Base-by-base conservation (phyloP, 495 filamentous ascomycete genomes). In the Penicillium ucsense region DNA sequence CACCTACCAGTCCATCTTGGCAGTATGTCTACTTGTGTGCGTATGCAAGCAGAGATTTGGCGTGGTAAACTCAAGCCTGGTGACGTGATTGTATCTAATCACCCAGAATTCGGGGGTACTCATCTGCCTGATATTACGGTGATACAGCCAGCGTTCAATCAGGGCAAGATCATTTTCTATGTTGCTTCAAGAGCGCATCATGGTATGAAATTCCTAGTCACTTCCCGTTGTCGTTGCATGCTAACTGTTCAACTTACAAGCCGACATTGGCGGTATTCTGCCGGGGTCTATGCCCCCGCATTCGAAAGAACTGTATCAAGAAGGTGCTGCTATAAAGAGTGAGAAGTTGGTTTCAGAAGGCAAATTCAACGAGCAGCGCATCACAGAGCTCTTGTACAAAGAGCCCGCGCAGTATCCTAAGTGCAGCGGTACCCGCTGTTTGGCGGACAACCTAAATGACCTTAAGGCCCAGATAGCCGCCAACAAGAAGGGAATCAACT, bases 211-310 rank as follows among this genome's bases (percentile, higher is more conserved):
- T 6, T 1, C 5, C 7, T 1, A n/a, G 6, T 28, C 30, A 27
- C 10, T 20, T 4, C n/a, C 35, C 8, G 35, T 4, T 6, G 10
- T 20, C 30, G 11, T 5, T 3, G 6, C 35, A 6, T 91, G 94
- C 69, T 95, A 90, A 92, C 36, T 86, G 4, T 40, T 10, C 6
- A 8, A n/a, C 20, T 43, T 31, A 53, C 54, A 52, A 57, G 90
- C 92, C 2, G 92, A 98, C 60, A 95, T 98, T 52, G 92, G 92
- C 29, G 91, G 91, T 30, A 95, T 95, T 50, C 79, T 92, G 3
- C 89, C 90, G 2, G 90, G 90, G 6, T 91, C 86, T 36, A 98
- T 98, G 92, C 91, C 91, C 3, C 92, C 92, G 3, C 81, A 95
- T 56, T 95, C 89, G 7, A 79, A 83, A 28, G 90, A 96, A 59